Evolutionary conservation across 805 yeast species (phyloP).

Genomic region (Brettanomyces sp.): DNA sequence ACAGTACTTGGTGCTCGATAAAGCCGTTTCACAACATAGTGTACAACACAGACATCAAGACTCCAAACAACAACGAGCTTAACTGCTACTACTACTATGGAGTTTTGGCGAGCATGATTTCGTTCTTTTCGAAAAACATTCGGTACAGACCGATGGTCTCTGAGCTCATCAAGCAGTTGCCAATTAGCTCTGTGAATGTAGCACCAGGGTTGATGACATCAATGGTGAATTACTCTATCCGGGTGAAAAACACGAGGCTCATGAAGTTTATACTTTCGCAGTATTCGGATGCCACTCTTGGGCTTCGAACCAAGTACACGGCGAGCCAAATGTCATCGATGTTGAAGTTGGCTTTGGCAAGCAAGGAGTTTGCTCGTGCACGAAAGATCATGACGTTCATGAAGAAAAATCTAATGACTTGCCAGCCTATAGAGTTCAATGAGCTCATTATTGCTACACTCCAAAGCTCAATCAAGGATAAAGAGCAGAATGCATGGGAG

Average conservation of each 20-base stretch:
- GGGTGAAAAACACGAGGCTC: conserved; percentile 17
- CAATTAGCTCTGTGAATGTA: conserved; percentile 24
- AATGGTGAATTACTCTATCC: conserved; percentile 20
- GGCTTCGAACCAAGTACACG: conserved; percentile 16
- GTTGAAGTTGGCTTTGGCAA: conserved; percentile 17
- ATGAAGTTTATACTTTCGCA: conserved; percentile 19
- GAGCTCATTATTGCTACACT: conserved; percentile 21
- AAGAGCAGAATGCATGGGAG: conserved; percentile 19
- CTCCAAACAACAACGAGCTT: conserved; percentile 17
- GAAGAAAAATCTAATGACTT: conserved; percentile 15
- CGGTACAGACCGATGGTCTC: conserved; percentile 20
- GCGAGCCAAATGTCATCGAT: conserved; percentile 23
- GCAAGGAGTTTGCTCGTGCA: conserved; percentile 20
- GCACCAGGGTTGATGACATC: conserved; percentile 26
- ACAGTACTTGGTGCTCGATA: conserved; percentile 19
- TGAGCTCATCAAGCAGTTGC: conserved; percentile 20
- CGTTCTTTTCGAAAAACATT: conserved; percentile 20
- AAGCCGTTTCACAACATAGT: conserved; percentile 22
- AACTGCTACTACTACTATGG: conserved; percentile 23
- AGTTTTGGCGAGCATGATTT: conserved; percentile 18
- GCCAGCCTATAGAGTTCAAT: conserved; percentile 22
- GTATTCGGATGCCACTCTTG: conserved; percentile 15
- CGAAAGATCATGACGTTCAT: conserved; percentile 21
- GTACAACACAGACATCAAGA: conserved; percentile 16
- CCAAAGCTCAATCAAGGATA: conserved; percentile 1